Evolutionary conservation across 78 protist genomes (phyloP), one percentile per base, ranked within the genome.

Genomic region (Chrysochromulina tobinii): DNA sequence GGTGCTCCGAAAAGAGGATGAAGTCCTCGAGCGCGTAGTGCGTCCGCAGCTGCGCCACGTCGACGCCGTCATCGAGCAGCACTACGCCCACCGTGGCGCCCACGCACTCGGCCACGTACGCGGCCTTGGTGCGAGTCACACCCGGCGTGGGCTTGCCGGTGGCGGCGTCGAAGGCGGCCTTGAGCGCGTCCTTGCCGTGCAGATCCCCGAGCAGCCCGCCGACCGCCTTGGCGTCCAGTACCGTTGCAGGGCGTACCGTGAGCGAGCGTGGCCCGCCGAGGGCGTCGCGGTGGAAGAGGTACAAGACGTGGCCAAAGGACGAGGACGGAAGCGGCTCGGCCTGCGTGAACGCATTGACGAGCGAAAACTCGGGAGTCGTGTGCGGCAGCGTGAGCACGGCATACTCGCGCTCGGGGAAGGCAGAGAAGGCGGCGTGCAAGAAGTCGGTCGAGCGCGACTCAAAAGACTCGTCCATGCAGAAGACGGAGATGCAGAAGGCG

Each of bases 391-490:
- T 90, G 51, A 90, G 2, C 20, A 90, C 6, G 27, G 2, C 1
- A 53, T 81, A 81, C 38, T 58, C 67, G 51, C 0, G 8, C 38
- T 15, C 93, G 11, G 77, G 77, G 87, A 23, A 81, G 38, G 14
- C n/a, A 14, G 59, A 67, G 84, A 77, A 90, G 53, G 54, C 64
- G 0, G 69, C 77, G 12, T 15, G 77, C 54, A 90, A 57, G 54
- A 90, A 81, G 84, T 64, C 88, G 59, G 7, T 2, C 17, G 67
- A 17, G 38, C 79, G 88, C 61, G 81, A 50, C 79, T 90, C 93
- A 89, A 25, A 59, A 11, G 58, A 1, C 57, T 54, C 75, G 64
- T 90, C 93, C 25, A 90, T 25, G 93, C 93, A 90, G 77, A 81
- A 77, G 81, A 79, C 5, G 68, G 79, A 51, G 64, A 90, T 17